Percentiles rank a stretch among this genome's conserved stretches.
These are phyloP conservation scores for Leishmania amazonensis DNA, from an alignment of 208 protist genomes.

Conservation along the genomic window DNA sequence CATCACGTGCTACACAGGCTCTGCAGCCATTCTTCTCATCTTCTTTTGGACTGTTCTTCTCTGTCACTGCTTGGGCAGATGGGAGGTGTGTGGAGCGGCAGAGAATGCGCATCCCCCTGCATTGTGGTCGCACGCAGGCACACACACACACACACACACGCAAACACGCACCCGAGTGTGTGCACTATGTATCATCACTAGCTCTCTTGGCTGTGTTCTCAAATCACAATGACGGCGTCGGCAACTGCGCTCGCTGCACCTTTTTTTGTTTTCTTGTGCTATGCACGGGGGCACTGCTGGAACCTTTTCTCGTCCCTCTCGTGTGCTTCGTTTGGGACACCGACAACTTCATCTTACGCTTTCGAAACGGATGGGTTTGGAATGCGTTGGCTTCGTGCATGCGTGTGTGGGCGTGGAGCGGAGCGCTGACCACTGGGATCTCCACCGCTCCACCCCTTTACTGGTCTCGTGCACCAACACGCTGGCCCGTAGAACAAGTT, in stretches of 20 bases:
- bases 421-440: not conserved
- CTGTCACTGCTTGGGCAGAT: not conserved
- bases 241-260: not conserved
- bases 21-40: not conserved
- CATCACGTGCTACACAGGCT: not conserved
- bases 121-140: not conserved
- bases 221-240: not conserved
- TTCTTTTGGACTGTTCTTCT: not conserved
- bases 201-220: not conserved
- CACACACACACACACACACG: not conserved
- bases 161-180: not conserved
- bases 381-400: not conserved
- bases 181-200: slow-evolving; percentile 2
- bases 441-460: not conserved
- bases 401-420: not conserved
- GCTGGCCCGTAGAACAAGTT: too few species aligned
- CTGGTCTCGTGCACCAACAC: not conserved
- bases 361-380: not conserved
- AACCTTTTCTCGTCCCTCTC: not conserved
- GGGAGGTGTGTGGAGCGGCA: not conserved
- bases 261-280: slow-evolving; percentile 7
- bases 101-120: not conserved
- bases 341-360: not conserved
- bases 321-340: not conserved
- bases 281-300: not conserved